These are phyloP conservation scores for Polygonum maritimum DNA, from an alignment of 148 eudicot genomes.

Conservation along the genomic window DNA sequence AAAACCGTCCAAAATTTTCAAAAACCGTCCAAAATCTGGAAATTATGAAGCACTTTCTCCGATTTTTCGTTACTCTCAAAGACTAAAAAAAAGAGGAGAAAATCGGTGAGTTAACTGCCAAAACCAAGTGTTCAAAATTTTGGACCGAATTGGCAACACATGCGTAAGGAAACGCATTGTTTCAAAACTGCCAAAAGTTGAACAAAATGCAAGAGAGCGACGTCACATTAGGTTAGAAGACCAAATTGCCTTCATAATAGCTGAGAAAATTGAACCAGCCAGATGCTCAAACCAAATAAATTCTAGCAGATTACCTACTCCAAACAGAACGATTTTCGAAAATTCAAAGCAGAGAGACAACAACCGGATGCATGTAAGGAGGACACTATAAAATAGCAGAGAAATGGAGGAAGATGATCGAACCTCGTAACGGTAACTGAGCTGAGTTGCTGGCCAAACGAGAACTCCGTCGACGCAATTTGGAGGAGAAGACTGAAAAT, in stretches of 20 bases:
- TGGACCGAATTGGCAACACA: background rate
- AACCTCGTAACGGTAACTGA: background rate
- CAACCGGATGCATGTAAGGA: background rate
- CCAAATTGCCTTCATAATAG: background rate
- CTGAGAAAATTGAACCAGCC: background rate
- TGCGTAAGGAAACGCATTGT: background rate
- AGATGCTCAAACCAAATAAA: background rate
- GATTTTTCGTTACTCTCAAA: background rate
- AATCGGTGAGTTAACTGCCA: background rate
- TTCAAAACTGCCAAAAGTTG: background rate
- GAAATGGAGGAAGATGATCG: background rate
- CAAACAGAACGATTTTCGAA: background rate
- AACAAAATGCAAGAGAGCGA: background rate
- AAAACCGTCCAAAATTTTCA: background rate
- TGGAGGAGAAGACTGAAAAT: background rate
- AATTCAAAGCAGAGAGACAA: background rate
- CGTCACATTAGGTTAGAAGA: background rate
- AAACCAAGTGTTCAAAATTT: background rate
- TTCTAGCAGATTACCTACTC: background rate
- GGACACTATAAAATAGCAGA: background rate
- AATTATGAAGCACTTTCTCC: background rate
- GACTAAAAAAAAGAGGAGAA: background rate
- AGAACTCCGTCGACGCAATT: background rate
- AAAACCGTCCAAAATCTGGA: background rate
- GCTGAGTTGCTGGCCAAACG: background rate